Percentiles rank a stretch among this genome's conserved stretches.
Conservation (phyloP, 768 basidiomycete genomes). For the Lactarius quietus region DNA sequence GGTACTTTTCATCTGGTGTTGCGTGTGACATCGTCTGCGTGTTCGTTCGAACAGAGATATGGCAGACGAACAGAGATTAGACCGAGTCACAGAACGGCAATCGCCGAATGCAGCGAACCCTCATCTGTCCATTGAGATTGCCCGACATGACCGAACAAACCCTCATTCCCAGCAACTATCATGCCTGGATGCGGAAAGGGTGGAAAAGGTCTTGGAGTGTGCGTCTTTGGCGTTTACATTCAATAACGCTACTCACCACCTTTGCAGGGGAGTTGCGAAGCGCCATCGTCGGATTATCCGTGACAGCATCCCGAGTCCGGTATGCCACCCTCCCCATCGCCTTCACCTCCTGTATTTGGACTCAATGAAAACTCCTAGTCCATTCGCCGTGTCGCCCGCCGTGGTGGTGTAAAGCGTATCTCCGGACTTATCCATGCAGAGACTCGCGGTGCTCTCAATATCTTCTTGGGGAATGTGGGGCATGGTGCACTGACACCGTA, state of each 20-base stretch:
- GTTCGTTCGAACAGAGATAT: background rate
- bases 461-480: constrained; percentile 51
- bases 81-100: constrained; percentile 2
- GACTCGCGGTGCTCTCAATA: constrained; percentile 63
- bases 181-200: constrained; percentile 52
- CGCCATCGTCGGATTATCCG: constrained; percentile 47
- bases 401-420: constrained; percentile 67
- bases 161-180: background rate
- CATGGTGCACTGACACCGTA: constrained; percentile 24
- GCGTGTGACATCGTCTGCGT: constrained; percentile 8
- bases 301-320: constrained; percentile 48
- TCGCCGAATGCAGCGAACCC: constrained; percentile 15
- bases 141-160: background rate
- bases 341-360: background rate
- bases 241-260: background rate
- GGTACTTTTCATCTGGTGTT: constrained; percentile 49
- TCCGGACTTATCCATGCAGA: constrained; percentile 60
- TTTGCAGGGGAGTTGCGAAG: constrained; percentile 38
- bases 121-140: background rate
- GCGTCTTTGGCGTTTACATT: background rate
- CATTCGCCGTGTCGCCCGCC: constrained; percentile 55
- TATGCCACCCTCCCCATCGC: constrained; percentile 17
- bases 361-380: constrained; percentile 29
- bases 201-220: constrained; percentile 47
- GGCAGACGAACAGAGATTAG: no score